Percentiles rank a stretch among this genome's conserved stretches.
Evolutionary conservation across 176 grass and related monocot genomes (phyloP).

Genomic region (Aegilops longissima): DNA sequence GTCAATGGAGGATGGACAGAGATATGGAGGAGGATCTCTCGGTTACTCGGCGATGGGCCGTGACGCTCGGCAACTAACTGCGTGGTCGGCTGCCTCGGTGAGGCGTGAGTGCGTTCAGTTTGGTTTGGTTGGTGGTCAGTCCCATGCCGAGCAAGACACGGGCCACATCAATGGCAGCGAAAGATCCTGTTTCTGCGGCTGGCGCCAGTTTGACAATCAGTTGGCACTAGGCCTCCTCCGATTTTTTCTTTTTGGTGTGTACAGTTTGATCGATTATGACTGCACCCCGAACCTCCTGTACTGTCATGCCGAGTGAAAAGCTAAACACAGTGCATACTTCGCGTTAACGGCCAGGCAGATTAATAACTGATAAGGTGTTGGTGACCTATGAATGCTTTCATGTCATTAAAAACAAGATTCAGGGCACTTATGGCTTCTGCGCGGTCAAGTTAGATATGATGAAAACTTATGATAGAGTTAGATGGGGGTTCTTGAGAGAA

Average conservation of each 20-base stretch:
- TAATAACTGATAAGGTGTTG: too few species aligned
- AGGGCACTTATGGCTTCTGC: too few species aligned
- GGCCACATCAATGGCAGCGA: not conserved
- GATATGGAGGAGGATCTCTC: not conserved
- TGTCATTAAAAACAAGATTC: too few species aligned
- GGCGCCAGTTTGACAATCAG: constrained; percentile 12
- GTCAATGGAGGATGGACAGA: constrained; percentile 8
- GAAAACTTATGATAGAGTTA: too few species aligned
- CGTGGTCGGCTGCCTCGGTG: not conserved
- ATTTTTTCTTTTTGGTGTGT: not conserved
- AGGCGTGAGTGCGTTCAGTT: not conserved
- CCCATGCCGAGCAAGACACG: not conserved
- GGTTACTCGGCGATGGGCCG: not conserved
- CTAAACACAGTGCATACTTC: not conserved
- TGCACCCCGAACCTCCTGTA: not conserved
- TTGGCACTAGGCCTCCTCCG: not conserved
- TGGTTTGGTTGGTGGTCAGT: not conserved
- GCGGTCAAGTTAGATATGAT: too few species aligned
- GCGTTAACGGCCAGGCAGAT: too few species aligned
- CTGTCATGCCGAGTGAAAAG: not conserved
- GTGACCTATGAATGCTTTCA: too few species aligned
- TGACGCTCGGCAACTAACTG: not conserved
- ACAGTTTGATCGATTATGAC: not conserved
- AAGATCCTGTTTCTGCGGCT: not conserved
- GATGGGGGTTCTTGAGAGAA: too few species aligned